phyloP scores from a whole-genome alignment of 306 rosid genomes.

The Alnus rubra region DNA sequence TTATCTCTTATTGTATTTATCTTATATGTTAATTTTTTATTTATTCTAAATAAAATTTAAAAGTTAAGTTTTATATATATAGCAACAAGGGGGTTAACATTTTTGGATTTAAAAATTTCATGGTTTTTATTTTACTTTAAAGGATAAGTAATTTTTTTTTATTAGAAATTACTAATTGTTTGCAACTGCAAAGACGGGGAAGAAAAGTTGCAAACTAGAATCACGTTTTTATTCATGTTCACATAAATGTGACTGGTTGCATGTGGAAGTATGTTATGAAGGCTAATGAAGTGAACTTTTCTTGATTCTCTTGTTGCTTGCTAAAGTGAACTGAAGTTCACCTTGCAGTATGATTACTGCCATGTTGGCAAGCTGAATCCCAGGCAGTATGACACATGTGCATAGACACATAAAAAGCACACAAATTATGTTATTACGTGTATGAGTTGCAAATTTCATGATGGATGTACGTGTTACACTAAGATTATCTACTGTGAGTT shows the following conservation, averaged over 20 bases:
- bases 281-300: background rate
- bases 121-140: background rate
- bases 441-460: background rate
- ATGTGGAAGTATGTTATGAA: background rate
- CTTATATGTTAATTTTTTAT: no score
- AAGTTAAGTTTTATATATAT: no score
- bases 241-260: background rate
- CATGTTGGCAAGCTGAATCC: background rate
- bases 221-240: background rate
- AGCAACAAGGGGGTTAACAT: background rate
- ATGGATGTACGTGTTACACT: background rate
- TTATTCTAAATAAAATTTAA: no score
- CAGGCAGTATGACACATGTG: background rate
- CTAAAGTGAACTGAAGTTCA: conserved; percentile 1
- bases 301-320: background rate
- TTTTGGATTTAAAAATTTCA: background rate
- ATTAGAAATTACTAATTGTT: background rate
- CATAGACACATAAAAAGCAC: background rate
- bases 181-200: background rate
- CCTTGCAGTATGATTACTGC: background rate
- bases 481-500: background rate
- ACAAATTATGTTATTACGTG: background rate
- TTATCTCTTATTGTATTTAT: no score
- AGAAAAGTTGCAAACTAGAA: background rate
- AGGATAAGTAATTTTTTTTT: background rate